Percentiles rank a stretch among this genome's conserved stretches.
Evolutionary conservation across 352 stramenopile genomes (phyloP).

Genomic region (Globisporangium barbulae): DNA sequence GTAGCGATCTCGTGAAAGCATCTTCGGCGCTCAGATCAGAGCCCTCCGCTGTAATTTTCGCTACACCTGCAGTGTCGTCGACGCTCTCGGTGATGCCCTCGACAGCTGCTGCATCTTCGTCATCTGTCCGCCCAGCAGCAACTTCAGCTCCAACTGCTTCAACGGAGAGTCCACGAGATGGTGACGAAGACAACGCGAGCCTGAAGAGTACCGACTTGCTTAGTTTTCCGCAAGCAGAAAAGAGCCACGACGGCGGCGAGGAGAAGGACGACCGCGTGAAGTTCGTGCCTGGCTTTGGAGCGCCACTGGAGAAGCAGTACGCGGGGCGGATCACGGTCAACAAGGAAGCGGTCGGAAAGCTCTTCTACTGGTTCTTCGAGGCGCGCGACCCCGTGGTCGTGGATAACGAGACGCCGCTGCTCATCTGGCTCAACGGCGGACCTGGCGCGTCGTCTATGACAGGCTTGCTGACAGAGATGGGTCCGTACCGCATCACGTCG

Average conservation of each 20-base stretch:
- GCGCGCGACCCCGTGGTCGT: constrained; percentile 39
- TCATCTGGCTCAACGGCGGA: constrained; percentile 82
- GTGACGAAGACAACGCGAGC: not conserved
- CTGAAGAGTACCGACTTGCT: constrained; percentile 12
- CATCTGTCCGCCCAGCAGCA: constrained; percentile 7
- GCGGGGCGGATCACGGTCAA: constrained; percentile 69
- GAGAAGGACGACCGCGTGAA: constrained; percentile 36
- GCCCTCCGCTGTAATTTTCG: not conserved
- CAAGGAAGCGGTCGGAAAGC: constrained; percentile 39
- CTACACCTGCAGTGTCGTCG: not conserved
- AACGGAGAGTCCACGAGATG: not conserved
- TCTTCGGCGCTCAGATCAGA: constrained; percentile 3
- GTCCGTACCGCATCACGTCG: constrained; percentile 64
- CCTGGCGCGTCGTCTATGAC: constrained; percentile 81
- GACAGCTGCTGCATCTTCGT: constrained; percentile 7
- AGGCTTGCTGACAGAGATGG: constrained; percentile 72
- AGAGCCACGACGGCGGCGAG: constrained; percentile 5
- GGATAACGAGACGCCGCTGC: constrained; percentile 50
- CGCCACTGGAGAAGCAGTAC: constrained; percentile 73
- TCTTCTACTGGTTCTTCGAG: constrained; percentile 90
- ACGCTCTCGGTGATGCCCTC: constrained; percentile 8
- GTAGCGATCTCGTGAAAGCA: not conserved
- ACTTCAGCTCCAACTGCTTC: constrained; percentile 8
- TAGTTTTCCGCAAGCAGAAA: constrained; percentile 1
- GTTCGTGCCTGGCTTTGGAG: constrained; percentile 68